These are phyloP conservation scores for Coemansia sp. DNA, from an alignment of 192 early-diverging fungal species.

Conservation along the genomic window DNA sequence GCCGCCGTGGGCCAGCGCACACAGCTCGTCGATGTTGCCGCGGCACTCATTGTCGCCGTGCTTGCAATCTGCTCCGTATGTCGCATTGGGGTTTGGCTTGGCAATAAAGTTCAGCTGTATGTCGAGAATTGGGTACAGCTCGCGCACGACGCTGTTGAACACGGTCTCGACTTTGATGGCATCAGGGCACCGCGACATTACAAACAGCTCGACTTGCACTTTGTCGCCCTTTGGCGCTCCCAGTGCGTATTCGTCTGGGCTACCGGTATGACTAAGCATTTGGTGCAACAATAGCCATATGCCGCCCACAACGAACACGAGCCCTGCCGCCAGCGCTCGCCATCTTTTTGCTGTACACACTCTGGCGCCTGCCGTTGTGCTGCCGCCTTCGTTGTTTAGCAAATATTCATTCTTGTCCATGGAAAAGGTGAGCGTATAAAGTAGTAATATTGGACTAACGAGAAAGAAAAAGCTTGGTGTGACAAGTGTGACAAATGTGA, in stretches of 20 bases:
- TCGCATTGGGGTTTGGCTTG: constrained; percentile 29
- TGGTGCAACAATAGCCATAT: background rate
- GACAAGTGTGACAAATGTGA: background rate
- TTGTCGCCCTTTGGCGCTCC: constrained; percentile 9
- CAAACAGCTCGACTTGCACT: constrained; percentile 64
- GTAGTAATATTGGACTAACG: background rate
- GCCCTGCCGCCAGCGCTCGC: background rate
- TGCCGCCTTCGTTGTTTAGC: background rate
- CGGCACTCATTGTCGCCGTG: constrained; percentile 57
- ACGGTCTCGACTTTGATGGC: constrained; percentile 57
- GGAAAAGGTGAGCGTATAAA: background rate
- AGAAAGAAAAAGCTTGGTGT: constrained; percentile 5
- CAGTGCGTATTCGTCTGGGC: background rate
- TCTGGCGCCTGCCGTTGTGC: background rate
- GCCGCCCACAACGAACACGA: background rate
- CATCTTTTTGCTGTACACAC: background rate
- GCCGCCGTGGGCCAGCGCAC: constrained; percentile 29
- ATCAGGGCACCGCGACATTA: constrained; percentile 74
- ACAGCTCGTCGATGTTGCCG: constrained; percentile 55
- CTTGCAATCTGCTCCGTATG: constrained; percentile 45
- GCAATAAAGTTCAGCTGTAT: constrained; percentile 55
- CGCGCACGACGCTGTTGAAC: constrained; percentile 27
- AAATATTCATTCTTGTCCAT: constrained; percentile 4
- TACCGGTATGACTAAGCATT: background rate
- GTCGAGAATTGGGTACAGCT: constrained; percentile 52